phyloP scores from a whole-genome alignment of 371 early-diverging fungal genomes.

The Lichtheimia ornata region DNA sequence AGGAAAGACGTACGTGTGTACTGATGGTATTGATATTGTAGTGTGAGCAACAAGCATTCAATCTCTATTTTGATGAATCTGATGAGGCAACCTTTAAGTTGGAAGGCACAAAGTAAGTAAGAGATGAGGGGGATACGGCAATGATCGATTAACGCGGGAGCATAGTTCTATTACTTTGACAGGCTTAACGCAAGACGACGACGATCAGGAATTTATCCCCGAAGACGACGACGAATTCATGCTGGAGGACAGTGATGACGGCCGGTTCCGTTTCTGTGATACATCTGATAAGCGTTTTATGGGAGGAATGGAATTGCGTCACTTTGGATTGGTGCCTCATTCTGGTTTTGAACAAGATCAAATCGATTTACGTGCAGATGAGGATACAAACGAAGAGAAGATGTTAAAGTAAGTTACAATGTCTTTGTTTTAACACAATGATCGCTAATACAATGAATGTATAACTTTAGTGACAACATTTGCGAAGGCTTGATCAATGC shows the following conservation, averaged over 20 bases:
- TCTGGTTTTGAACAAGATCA: constrained; percentile 6
- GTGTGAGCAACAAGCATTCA: constrained; percentile 4
- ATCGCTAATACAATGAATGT: not conserved
- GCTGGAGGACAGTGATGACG: constrained; percentile 9
- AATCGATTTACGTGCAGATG: constrained; percentile 23
- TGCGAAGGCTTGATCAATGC: constrained; percentile 20
- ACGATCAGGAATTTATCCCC: not conserved
- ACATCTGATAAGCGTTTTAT: constrained; percentile 20
- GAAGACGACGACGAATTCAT: constrained; percentile 14
- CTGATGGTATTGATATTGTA: not conserved
- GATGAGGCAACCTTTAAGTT: constrained; percentile 3
- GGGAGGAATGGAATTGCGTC: constrained; percentile 25
- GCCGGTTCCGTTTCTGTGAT: constrained; percentile 22
- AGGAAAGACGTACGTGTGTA: too few species aligned
- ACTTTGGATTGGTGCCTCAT: constrained; percentile 22
- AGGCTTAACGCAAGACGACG: constrained; percentile 7
- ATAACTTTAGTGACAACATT: constrained; percentile 20
- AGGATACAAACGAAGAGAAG: constrained; percentile 16
- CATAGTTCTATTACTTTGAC: not conserved
- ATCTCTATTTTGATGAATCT: constrained; percentile 1
- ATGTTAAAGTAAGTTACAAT: constrained; percentile 14
- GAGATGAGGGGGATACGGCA: too few species aligned
- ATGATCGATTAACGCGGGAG: not conserved
- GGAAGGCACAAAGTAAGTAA: constrained; percentile 5
- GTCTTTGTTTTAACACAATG: not conserved